Percentiles rank a stretch among this genome's conserved stretches.
Conservation (phyloP, 1,139 yeast species). For the Groenewaldozyma sp. region DNA sequence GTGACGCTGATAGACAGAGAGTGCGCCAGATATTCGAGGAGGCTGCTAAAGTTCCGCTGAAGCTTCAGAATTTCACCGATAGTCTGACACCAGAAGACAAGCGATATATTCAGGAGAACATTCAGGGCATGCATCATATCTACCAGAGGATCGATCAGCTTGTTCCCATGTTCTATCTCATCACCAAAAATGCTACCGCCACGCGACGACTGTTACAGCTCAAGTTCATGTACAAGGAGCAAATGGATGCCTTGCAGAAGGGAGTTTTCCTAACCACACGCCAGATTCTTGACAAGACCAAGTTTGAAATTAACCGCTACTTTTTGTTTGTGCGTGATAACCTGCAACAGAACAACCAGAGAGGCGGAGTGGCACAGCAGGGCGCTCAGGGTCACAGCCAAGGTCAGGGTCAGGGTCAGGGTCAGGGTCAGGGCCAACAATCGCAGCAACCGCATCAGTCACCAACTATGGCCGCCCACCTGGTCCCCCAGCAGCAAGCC, state of each 20-base stretch:
- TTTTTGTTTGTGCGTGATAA: conserved; percentile 62
- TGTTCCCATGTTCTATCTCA: conserved; percentile 65
- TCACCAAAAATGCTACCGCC: conserved; percentile 65
- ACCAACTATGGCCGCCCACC: too few species aligned
- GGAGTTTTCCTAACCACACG: conserved; percentile 59
- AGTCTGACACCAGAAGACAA: conserved; percentile 56
- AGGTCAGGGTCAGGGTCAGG: conserved; percentile 4
- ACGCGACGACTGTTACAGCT: conserved; percentile 69
- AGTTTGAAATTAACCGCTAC: conserved; percentile 63
- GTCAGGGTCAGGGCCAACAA: conserved; percentile 10
- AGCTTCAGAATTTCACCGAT: conserved; percentile 55
- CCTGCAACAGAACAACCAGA: conserved; percentile 19
- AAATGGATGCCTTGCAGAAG: conserved; percentile 56
- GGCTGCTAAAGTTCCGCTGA: conserved; percentile 56
- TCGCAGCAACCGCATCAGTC: conserved; percentile 9
- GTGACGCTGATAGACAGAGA: conserved; percentile 42
- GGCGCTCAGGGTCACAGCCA: neutral
- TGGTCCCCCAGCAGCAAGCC: conserved; percentile 6
- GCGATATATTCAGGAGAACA: conserved; percentile 48
- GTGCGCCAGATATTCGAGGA: conserved; percentile 59
- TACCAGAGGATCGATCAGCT: conserved; percentile 64
- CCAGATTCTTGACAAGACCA: conserved; percentile 59
- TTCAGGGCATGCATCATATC: conserved; percentile 51
- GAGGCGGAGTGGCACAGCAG: conserved; percentile 5
- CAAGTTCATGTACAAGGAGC: conserved; percentile 69